Evolutionary conservation across 2,329 filamentous ascomycete genomes (phyloP).

Genomic region (Talaromyces amestolkiae): DNA sequence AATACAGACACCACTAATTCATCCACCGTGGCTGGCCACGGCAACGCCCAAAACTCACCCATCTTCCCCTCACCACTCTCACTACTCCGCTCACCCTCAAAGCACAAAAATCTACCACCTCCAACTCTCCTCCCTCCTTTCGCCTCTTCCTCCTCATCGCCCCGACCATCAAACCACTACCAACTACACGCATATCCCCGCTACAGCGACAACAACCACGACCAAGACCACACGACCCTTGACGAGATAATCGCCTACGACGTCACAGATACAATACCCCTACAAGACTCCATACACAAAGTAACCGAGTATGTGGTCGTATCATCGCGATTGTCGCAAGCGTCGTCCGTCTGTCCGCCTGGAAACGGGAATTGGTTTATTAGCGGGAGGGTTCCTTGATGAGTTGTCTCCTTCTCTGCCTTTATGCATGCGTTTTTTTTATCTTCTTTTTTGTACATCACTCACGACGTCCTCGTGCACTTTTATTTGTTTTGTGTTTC

Average conservation of each 20-base stretch:
- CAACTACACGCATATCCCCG: background rate
- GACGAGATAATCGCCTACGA: background rate
- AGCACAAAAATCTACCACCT: background rate
- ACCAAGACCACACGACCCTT: background rate
- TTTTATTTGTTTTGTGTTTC: background rate
- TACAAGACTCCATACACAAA: background rate
- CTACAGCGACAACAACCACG: background rate
- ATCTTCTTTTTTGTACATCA: background rate
- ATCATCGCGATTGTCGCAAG: background rate
- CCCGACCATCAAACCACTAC: background rate
- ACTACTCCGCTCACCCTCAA: background rate
- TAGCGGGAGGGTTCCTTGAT: background rate
- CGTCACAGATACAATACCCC: background rate
- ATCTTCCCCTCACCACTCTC: background rate
- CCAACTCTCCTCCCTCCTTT: background rate
- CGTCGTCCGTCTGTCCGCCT: background rate
- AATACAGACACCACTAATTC: background rate
- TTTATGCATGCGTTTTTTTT: background rate
- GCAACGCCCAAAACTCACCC: background rate
- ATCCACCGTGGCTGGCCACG: background rate
- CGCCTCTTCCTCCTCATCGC: background rate
- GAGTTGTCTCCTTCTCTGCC: background rate
- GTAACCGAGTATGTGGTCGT: constrained; percentile 1
- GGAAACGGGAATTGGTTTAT: constrained; percentile 6
- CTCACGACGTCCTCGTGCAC: background rate